Conservation (phyloP, 1,284 basidiomycete species). For the Tremellales sp. region DNA sequence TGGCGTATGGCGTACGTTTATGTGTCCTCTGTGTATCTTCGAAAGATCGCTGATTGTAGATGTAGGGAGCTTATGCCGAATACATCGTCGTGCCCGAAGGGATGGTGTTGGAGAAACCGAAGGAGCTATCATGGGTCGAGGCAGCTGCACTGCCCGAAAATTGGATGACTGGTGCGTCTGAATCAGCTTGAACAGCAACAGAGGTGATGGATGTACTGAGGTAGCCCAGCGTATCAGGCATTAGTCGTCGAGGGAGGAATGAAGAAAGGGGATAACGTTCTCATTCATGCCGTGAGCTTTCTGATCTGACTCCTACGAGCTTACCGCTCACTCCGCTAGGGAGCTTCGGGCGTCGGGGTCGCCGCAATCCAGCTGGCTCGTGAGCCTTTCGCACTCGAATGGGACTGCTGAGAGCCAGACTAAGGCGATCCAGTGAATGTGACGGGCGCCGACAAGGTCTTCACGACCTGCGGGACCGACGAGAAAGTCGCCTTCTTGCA, state of each 20-base stretch:
- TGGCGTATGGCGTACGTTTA: slow-evolving; percentile 60
- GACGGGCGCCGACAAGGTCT: slow-evolving; percentile 57
- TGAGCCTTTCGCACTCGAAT: too few relatives aligned
- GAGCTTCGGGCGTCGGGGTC: slow-evolving; percentile 83
- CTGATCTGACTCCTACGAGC: not conserved
- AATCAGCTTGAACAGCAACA: not conserved
- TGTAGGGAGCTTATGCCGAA: slow-evolving; percentile 91
- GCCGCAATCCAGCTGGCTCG: slow-evolving; percentile 87
- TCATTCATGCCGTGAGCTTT: slow-evolving; percentile 70
- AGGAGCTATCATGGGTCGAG: slow-evolving; percentile 70
- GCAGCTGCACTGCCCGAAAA: slow-evolving; percentile 82
- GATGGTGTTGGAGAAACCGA: slow-evolving; percentile 72
- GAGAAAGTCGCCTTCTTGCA: slow-evolving; percentile 80
- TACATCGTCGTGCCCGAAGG: slow-evolving; percentile 67
- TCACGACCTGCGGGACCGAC: slow-evolving; percentile 76
- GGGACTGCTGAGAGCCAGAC: too few relatives aligned
- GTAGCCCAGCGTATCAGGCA: slow-evolving; percentile 69
- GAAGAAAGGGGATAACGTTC: slow-evolving; percentile 66
- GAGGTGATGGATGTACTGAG: slow-evolving; percentile 2
- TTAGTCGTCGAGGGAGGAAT: slow-evolving; percentile 67
- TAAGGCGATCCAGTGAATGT: slow-evolving; percentile 21
- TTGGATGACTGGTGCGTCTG: slow-evolving; percentile 70
- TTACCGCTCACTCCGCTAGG: slow-evolving; percentile 48
- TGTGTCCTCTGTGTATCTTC: not conserved
- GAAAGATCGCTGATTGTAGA: slow-evolving; percentile 1